Conservation (phyloP, 768 basidiomycete species). For the Boletus vermiculosoides region DNA sequence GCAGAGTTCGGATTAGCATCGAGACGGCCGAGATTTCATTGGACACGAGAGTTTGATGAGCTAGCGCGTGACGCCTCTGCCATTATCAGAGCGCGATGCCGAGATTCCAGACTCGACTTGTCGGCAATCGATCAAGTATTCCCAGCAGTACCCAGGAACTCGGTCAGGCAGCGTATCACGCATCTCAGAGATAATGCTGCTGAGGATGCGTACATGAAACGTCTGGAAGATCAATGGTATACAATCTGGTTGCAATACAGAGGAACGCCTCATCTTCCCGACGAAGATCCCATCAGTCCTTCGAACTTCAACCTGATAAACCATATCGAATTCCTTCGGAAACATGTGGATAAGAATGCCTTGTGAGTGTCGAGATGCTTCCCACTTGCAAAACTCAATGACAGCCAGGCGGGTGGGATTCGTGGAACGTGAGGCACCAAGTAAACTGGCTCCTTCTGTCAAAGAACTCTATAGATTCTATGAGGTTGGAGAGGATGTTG, state of each 20-base stretch:
- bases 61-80: slow-evolving; percentile 81
- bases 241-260: slow-evolving; percentile 71
- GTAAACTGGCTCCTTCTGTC: slow-evolving; percentile 43
- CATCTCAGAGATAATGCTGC: slow-evolving; percentile 61
- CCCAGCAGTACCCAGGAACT: slow-evolving; percentile 69
- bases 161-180: slow-evolving; percentile 65
- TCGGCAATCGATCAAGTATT: slow-evolving; percentile 77
- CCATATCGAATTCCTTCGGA: slow-evolving; percentile 81
- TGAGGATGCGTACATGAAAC: slow-evolving; percentile 71
- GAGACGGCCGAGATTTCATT: slow-evolving; percentile 72
- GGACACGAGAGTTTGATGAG: slow-evolving; percentile 88
- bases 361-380: slow-evolving; percentile 54
- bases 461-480: slow-evolving; percentile 45
- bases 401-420: slow-evolving; percentile 59
- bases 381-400: slow-evolving; percentile 13
- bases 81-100: slow-evolving; percentile 78
- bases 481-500: slow-evolving; percentile 48
- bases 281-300: slow-evolving; percentile 63
- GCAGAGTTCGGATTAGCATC: slow-evolving; percentile 10
- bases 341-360: slow-evolving; percentile 80
- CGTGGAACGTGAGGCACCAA: slow-evolving; percentile 41
- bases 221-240: slow-evolving; percentile 81
- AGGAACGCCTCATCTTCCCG: slow-evolving; percentile 65
- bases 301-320: slow-evolving; percentile 75
- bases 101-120: slow-evolving; percentile 64